phyloP scores from a whole-genome alignment of 805 yeast genomes.

The Cyberlindnera nakhonratchasimensis region DNA sequence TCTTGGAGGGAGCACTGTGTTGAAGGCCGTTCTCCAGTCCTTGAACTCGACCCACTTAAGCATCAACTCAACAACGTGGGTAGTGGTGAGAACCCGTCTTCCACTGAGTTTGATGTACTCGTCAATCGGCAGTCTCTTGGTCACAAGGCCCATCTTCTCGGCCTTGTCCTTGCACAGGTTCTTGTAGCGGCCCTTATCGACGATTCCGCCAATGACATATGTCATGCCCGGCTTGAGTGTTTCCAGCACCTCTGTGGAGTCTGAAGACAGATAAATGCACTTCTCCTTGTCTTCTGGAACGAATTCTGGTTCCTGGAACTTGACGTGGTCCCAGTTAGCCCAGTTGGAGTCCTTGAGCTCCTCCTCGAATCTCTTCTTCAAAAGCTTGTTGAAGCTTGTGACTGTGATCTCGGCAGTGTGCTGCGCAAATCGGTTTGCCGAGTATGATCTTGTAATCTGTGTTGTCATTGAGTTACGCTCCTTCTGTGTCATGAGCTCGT shows the following conservation, averaged over 20 bases:
- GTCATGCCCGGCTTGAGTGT: constrained; percentile 65
- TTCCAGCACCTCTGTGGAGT: constrained; percentile 67
- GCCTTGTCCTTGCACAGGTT: constrained; percentile 81
- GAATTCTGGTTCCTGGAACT: constrained; percentile 36
- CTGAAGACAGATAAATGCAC: constrained; percentile 78
- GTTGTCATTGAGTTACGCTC: constrained; percentile 65
- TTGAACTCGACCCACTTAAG: constrained; percentile 72
- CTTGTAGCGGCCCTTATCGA: constrained; percentile 90
- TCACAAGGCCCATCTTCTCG: constrained; percentile 58
- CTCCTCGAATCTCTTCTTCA: constrained; percentile 66
- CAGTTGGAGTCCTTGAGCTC: constrained; percentile 52
- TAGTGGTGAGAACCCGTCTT: constrained; percentile 84
- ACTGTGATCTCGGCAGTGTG: constrained; percentile 57
- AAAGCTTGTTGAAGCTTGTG: constrained; percentile 60
- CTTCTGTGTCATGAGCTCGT: constrained; percentile 79
- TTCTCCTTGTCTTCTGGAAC: constrained; percentile 36
- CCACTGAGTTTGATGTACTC: constrained; percentile 81
- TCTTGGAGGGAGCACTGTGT: constrained; percentile 80
- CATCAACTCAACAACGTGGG: constrained; percentile 89
- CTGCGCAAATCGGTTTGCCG: constrained; percentile 64
- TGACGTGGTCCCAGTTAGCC: constrained; percentile 63
- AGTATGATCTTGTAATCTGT: constrained; percentile 80
- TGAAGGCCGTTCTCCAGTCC: constrained; percentile 87
- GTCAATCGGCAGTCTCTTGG: constrained; percentile 83
- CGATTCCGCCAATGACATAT: constrained; percentile 92